Base-by-base conservation (phyloP, 352 stramenopile genomes). In the Aphanomyces invadans region DNA sequence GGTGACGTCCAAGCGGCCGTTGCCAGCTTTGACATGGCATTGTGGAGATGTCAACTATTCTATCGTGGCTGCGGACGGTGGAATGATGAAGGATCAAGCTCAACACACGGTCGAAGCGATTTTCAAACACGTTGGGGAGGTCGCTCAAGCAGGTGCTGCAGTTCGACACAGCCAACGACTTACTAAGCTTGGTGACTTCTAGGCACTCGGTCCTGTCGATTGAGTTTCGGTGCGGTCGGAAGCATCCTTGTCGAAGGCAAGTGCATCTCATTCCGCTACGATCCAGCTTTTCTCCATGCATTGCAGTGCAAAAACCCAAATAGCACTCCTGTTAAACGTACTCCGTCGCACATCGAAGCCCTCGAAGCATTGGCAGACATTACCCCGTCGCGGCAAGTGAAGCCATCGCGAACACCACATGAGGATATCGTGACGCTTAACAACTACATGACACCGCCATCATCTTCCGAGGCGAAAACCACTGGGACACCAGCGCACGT, bases 81-180 rank as follows among this genome's bases (percentile, higher is more conserved):
- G 49, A 11, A 49, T 67, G 17, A 67, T 67, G 42, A 67, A 67
- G 45, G 60, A 67, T 32, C 60, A 67, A 67, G 60, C 60, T 0
- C 60, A 67, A 28, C 21, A 48, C 17, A 67, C 46, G 19, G 49
- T 67, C 31, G 60, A 67, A 33, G 42, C 39, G 36, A 57, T 67
- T 28, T 67, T 67, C 31, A 39, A 67, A 49, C 28, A 45, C 28
- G 17, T 67, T 2, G 60, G 60, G 15, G 60, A 67, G 19, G 60
- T 48, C 7, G 38, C 60, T 4, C 33, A 67, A 46, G 31, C 39
- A 10, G 60, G 60, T 48, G 31, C 4, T 1, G 17, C 1, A 9
- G 38, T n/a, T n/a, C n/a, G n/a, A n/a, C n/a, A n/a, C n/a, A n/a
- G n/a, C n/a, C n/a, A n/a, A n/a, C n/a, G n/a, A n/a, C n/a, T n/a